These are phyloP conservation scores for Cydonia oblonga DNA, from an alignment of 331 rosid genomes.

Conservation along the genomic window DNA sequence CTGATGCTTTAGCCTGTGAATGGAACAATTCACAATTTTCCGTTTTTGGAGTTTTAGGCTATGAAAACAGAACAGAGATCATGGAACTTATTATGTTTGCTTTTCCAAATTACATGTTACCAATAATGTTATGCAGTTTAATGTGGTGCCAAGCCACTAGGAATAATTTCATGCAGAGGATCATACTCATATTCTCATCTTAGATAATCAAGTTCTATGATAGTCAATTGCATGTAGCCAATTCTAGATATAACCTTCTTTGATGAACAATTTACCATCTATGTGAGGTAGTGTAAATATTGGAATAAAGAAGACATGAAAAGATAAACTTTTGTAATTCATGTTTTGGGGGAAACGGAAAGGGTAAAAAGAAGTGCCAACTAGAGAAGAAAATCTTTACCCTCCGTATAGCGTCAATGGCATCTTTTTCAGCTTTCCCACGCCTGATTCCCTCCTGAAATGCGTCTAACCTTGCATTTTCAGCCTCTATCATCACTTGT, in stretches of 20 bases:
- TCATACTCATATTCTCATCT: not conserved
- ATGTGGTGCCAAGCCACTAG: not conserved
- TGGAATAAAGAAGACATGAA: not conserved
- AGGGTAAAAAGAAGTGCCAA: conserved; percentile 4
- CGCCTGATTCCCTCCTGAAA: conserved; percentile 44
- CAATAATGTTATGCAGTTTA: conserved; percentile 8
- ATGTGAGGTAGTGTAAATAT: too few species aligned
- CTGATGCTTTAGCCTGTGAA: conserved; percentile 52
- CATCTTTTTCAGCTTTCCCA: conserved; percentile 54
- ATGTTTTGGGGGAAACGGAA: not conserved
- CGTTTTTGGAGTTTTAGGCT: not conserved
- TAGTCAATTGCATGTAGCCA: not conserved
- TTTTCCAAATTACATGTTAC: not conserved
- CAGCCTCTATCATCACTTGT: conserved; percentile 56
- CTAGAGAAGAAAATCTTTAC: conserved; percentile 24
- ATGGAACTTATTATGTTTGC: not conserved
- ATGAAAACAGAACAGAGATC: not conserved
- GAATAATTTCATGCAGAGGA: not conserved
- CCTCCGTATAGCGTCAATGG: conserved; percentile 48
- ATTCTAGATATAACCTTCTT: not conserved
- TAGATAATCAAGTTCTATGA: not conserved
- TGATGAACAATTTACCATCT: not conserved
- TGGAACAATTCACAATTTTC: not conserved
- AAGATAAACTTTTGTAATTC: not conserved
- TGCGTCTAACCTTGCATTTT: conserved; percentile 42